Evolutionary conservation across 768 basidiomycete species (phyloP), one percentile per base, ranked within the genome.

Genomic region (Lentinula detonsa): DNA sequence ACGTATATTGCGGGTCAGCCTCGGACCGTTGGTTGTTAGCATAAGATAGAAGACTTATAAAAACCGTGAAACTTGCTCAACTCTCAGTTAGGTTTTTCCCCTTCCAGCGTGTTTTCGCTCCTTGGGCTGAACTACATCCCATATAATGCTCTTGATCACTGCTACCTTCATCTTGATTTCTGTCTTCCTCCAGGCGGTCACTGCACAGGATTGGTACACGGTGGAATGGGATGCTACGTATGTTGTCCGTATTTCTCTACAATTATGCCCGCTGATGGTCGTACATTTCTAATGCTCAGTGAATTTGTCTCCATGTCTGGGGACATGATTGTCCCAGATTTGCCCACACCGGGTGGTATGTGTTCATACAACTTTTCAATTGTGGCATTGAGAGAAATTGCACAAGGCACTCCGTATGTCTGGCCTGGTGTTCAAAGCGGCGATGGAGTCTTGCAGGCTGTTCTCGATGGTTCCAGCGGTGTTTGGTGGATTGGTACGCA

Each of bases 361-460:
- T 23, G 21, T 28, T 28, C 28, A 28, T 28, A 28, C 28, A 3
- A 28, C 28, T 28, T 28, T 3, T 28, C 3, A 3, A 28, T 28
- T 28, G 28, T 0, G 28, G 3, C 28, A 28, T 28, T 28, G 28
- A 28, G 28, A 28, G 28, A 28, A 28, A 28, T 28, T 28, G 3
- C 28, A 3, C 4, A 51, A 68, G 68, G 68, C 3, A 69, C 69
- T 4, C 69, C 69, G 11, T 70, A 70, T 40, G 68, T 70, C 13
- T 70, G 69, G 69, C 69, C 69, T 31, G 69, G 69, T 33, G 64
- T 70, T 31, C 69, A 70, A 54, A 70, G 69, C 37, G 63, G 61
- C 9, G 65, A 70, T 57, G 69, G 69, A 7, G 69, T 70, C 23
- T 62, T 70, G 5, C 69, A 70, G 37, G 69, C 69, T 34, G 69